These are phyloP conservation scores for Zasmidium angulare DNA, from an alignment of 2,329 filamentous ascomycete species.

Conservation along the genomic window DNA sequence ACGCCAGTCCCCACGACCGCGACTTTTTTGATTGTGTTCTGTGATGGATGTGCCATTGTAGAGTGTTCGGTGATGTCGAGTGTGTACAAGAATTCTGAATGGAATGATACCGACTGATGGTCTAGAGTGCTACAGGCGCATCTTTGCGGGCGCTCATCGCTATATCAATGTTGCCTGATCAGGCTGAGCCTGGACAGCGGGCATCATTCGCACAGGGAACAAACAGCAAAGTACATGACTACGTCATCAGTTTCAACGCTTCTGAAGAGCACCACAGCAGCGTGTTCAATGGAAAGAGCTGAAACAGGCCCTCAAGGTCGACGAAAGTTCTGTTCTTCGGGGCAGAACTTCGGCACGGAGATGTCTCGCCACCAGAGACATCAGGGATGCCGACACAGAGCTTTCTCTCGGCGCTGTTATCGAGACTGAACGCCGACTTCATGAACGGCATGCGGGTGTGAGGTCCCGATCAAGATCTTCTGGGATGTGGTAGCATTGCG, in stretches of 20 bases:
- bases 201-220: conserved; percentile 1
- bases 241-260: neutral
- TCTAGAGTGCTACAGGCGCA: neutral
- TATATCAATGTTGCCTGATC: neutral
- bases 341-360: conserved; percentile 10
- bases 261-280: neutral
- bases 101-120: neutral
- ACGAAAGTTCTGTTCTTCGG: conserved; percentile 2
- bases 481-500: neutral
- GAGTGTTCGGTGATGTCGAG: neutral
- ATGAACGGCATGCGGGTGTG: neutral
- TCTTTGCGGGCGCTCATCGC: neutral
- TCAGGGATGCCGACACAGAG: neutral
- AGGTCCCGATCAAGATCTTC: neutral
- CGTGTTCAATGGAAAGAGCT: neutral
- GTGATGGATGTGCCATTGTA: neutral
- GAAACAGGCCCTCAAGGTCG: neutral
- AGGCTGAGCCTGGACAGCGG: neutral
- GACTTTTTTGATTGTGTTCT: conserved; percentile 24
- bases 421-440: neutral
- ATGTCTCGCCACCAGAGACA: conserved; percentile 4
- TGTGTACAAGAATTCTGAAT: neutral
- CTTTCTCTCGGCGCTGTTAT: neutral
- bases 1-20: conserved; percentile 40
- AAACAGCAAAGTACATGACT: neutral